Conservation (phyloP, 805 yeast genomes). For the Priceomyces fermenticarens region DNA sequence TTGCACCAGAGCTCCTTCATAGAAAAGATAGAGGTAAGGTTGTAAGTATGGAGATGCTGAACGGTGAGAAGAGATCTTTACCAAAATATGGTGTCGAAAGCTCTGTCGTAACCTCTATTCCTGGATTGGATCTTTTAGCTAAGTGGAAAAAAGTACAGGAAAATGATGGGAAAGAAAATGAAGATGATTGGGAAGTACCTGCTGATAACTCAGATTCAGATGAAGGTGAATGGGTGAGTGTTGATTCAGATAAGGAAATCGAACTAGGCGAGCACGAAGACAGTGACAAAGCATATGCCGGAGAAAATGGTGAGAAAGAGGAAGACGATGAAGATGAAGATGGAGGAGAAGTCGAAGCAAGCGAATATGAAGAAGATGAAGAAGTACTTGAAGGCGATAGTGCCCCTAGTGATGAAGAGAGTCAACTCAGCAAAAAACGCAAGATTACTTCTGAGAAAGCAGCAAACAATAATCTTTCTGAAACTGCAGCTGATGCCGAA, state of each 20-base stretch:
- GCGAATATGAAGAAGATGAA: slow-evolving; percentile 21
- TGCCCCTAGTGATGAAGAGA: slow-evolving; percentile 8
- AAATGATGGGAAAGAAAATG: slow-evolving; percentile 49
- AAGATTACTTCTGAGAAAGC: slow-evolving; percentile 13
- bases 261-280: slow-evolving; percentile 50
- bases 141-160: slow-evolving; percentile 70
- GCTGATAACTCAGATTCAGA: slow-evolving; percentile 52
- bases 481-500: slow-evolving; percentile 12
- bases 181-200: slow-evolving; percentile 61
- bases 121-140: slow-evolving; percentile 86
- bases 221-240: slow-evolving; percentile 91
- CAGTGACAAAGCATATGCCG: slow-evolving; percentile 26
- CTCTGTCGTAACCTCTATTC: slow-evolving; percentile 65
- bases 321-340: slow-evolving; percentile 22
- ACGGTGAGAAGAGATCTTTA: slow-evolving; percentile 47
- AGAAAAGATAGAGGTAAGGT: slow-evolving; percentile 90
- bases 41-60: slow-evolving; percentile 79
- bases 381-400: slow-evolving; percentile 24
- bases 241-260: slow-evolving; percentile 78
- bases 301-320: slow-evolving; percentile 21
- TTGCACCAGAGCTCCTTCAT: slow-evolving; percentile 93
- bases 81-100: slow-evolving; percentile 76
- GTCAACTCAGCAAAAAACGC: slow-evolving; percentile 25
- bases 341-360: slow-evolving; percentile 22
- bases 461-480: slow-evolving; percentile 9